Evolutionary conservation across 768 basidiomycete species (phyloP).

Genomic region (Mycena alexandri): DNA sequence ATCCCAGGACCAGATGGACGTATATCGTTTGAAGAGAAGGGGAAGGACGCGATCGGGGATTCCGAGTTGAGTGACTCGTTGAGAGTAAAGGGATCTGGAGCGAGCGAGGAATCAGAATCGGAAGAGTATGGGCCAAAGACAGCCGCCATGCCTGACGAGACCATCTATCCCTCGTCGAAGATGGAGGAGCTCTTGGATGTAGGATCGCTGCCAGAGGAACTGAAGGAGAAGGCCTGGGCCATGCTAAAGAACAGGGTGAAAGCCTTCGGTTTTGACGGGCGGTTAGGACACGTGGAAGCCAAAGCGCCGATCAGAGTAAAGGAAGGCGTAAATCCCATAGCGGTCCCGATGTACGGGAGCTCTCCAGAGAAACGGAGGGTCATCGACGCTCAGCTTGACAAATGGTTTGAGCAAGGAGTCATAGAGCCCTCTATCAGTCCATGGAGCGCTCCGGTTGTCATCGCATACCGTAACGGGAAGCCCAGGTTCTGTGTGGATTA

Average conservation of each 20-base stretch:
- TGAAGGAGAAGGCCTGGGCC: constrained; percentile 3
- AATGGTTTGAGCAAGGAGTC: constrained; percentile 15
- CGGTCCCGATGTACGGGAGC: not conserved
- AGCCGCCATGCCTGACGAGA: constrained; percentile 5
- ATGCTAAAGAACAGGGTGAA: constrained; percentile 4
- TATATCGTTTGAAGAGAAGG: no score
- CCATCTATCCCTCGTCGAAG: not conserved
- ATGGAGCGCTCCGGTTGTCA: constrained; percentile 18
- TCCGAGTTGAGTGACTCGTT: no score
- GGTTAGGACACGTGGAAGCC: not conserved
- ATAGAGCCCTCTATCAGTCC: constrained; percentile 14
- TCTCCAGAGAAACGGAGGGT: not conserved
- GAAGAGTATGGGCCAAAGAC: constrained; percentile 19
- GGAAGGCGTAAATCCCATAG: not conserved
- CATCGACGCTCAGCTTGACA: no score
- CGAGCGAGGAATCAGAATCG: not conserved
- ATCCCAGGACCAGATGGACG: not conserved
- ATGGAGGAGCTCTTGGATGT: not conserved
- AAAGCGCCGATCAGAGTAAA: not conserved
- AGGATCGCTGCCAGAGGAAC: not conserved
- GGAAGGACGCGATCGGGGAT: no score
- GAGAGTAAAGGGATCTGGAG: no score
- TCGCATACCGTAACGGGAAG: constrained; percentile 9
- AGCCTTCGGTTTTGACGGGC: not conserved
- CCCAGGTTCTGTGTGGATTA: not conserved